Evolutionary conservation across 352 stramenopile species (phyloP).

Genomic region (Globisporangium canariense): DNA sequence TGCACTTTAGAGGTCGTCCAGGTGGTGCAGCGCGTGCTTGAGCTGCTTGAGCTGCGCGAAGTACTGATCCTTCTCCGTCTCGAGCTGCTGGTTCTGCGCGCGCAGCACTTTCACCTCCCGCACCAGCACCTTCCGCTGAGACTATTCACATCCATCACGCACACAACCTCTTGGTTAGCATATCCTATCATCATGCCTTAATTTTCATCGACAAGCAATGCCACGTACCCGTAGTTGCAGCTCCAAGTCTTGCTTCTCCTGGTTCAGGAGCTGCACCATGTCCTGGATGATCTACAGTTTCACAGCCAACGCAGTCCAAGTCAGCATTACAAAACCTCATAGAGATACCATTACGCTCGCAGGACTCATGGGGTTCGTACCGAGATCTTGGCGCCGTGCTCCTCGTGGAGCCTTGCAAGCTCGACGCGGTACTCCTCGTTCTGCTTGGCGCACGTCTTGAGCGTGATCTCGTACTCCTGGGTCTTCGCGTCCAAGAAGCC

Average conservation of each 20-base stretch:
- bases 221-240: constrained; percentile 47
- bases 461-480: constrained; percentile 65
- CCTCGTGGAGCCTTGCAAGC: constrained; percentile 44
- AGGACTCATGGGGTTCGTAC: constrained; percentile 22
- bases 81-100: constrained; percentile 61
- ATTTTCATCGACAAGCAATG: not conserved
- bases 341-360: not conserved
- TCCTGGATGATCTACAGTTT: constrained; percentile 68
- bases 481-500: constrained; percentile 77
- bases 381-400: constrained; percentile 52
- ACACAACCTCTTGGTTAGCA: not conserved
- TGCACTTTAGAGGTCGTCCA: constrained; percentile 45
- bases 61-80: constrained; percentile 63
- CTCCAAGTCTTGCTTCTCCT: constrained; percentile 78
- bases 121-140: constrained; percentile 79
- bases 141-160: constrained; percentile 19
- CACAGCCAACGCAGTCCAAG: not conserved
- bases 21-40: constrained; percentile 63
- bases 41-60: constrained; percentile 77
- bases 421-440: constrained; percentile 49
- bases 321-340: not conserved
- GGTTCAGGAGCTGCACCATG: constrained; percentile 68
- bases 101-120: constrained; percentile 76
- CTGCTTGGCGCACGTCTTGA: constrained; percentile 52
- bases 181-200: not conserved